Percentiles rank a stretch among this genome's conserved stretches.
Conservation (phyloP, 495 filamentous ascomycete species). For the Neurospora africana region DNA sequence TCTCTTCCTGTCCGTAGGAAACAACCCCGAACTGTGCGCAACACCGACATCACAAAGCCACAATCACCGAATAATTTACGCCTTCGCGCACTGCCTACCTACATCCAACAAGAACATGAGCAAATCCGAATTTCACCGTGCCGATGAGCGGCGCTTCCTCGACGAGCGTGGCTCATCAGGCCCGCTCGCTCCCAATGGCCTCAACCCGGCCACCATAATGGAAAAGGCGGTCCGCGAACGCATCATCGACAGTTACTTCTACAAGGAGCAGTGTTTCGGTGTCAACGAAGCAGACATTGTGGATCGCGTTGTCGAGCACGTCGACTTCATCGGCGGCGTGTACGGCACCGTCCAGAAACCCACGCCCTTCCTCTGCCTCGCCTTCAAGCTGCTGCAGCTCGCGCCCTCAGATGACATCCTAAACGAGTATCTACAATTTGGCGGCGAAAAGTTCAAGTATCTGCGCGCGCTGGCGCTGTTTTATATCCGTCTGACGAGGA, state of each 20-base stretch:
- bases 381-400: slow-evolving; percentile 89
- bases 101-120: slow-evolving; percentile 5
- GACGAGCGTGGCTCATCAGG: slow-evolving; percentile 57
- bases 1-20: background rate
- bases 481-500: slow-evolving; percentile 84
- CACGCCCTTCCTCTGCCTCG: slow-evolving; percentile 86
- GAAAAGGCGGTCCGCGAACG: slow-evolving; percentile 90
- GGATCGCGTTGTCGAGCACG: slow-evolving; percentile 78
- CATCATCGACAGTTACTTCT: slow-evolving; percentile 90
- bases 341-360: slow-evolving; percentile 74
- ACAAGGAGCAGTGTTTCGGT: slow-evolving; percentile 97
- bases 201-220: slow-evolving; percentile 82
- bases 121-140: slow-evolving; percentile 44
- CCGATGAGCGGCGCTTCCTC: slow-evolving; percentile 64
- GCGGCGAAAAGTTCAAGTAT: slow-evolving; percentile 77
- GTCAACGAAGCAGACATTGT: slow-evolving; percentile 84
- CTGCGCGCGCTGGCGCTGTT: slow-evolving; percentile 79
- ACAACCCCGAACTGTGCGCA: background rate
- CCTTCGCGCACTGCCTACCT: background rate
- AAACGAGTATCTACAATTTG: slow-evolving; percentile 64
- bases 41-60: background rate
- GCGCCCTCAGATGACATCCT: slow-evolving; percentile 68
- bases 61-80: background rate
- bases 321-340: slow-evolving; percentile 71
- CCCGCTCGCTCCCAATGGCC: slow-evolving; percentile 50